Conservation (phyloP, 2,329 filamentous ascomycete genomes). For the Botrytis hyacinthi region DNA sequence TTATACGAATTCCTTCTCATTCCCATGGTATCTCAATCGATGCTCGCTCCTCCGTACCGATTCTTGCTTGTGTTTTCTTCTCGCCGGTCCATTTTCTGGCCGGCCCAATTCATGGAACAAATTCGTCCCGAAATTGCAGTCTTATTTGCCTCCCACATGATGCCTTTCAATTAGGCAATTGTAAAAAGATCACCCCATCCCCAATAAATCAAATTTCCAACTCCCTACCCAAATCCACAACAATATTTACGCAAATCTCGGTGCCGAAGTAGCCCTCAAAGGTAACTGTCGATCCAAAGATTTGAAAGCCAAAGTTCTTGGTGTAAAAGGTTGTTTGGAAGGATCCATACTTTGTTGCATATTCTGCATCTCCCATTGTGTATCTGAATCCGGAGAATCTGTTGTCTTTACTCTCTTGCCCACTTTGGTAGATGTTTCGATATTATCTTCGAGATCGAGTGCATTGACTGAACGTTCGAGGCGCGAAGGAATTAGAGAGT, state of each 20-base stretch:
- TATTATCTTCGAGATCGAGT: slow-evolving; percentile 49
- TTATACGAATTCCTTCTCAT: neutral
- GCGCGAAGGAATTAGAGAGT: slow-evolving; percentile 47
- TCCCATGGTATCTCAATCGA: neutral
- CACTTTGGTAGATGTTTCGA: neutral
- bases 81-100: neutral
- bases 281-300: slow-evolving; percentile 59
- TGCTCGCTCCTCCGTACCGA: neutral
- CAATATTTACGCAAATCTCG: slow-evolving; percentile 7
- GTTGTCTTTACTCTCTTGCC: slow-evolving; percentile 32
- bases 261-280: slow-evolving; percentile 40
- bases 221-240: neutral
- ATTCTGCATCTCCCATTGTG: slow-evolving; percentile 58
- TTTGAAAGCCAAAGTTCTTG: slow-evolving; percentile 66
- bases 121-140: neutral
- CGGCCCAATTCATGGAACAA: neutral
- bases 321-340: slow-evolving; percentile 56
- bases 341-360: slow-evolving; percentile 43
- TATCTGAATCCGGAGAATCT: slow-evolving; percentile 43
- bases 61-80: neutral
- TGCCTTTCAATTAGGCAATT: neutral
- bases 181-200: neutral
- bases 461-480: slow-evolving; percentile 48
- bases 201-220: neutral
- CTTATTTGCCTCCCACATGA: neutral